Evolutionary conservation across 106 monocot species (phyloP), one percentile per base, ranked within the genome.

Genomic region (Platanthera guangdongensis): DNA sequence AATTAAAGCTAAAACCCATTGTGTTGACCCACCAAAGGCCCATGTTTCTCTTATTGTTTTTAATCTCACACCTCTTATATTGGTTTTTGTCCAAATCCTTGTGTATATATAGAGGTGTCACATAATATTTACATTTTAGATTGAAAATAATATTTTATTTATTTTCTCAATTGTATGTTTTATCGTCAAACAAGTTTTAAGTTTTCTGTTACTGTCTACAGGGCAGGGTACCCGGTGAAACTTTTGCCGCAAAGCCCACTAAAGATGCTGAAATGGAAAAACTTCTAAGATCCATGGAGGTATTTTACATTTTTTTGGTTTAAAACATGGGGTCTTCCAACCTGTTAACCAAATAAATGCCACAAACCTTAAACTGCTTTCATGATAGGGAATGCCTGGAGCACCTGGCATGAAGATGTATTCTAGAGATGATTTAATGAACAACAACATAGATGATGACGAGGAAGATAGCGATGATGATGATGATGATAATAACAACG

Each of bases 201-300:
- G 39, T 39, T 39, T 3, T 39, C 39, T 39, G 39, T 39, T 39
- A 39, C 39, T 71, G 47, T 21, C 52, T 86, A 80, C 83, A 97
- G 97, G 80, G 76, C 75, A 91, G 97, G 52, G 63, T 74, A 47
- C 93, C 93, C 19, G 97, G 97, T 64, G 93, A 94, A 50, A 76
- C 89, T 52, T 97, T 97, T 80, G 53, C 86, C 71, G 76, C 89
- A 30, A 97, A 97, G 82, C 86, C 97, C 70, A 84, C 91, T 8
- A 91, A 91, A 85, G 97, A 97, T 75, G 87, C 94, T 75, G 97
- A 97, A 88, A 97, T 97, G 97, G 93, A 97, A 50, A 97, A 87
- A 83, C 84, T 97, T 21, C 52, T 97, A 81, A 93, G 79, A 77
- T 94, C 97, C 13, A 91, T 97, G 97, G 87, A 94, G 89, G 97